Conservation (phyloP, 2,329 filamentous ascomycete species). For the Aquanectria penicillioides region DNA sequence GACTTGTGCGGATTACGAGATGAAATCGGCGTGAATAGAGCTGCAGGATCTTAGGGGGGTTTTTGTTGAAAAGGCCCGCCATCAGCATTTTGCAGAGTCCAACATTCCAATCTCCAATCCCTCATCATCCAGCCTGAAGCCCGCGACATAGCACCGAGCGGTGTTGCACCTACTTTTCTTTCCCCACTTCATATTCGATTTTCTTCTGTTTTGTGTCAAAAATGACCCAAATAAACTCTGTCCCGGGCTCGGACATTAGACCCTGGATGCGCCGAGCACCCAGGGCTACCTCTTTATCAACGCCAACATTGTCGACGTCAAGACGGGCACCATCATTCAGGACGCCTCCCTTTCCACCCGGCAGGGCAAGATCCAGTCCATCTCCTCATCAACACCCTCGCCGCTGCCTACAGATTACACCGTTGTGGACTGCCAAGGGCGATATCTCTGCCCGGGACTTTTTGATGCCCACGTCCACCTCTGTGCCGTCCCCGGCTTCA, state of each 20-base stretch:
- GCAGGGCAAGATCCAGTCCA: slow-evolving; percentile 46
- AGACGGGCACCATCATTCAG: slow-evolving; percentile 43
- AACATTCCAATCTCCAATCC: slow-evolving; percentile 11
- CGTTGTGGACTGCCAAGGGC: slow-evolving; percentile 36
- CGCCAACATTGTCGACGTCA: slow-evolving; percentile 55
- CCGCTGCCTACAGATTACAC: slow-evolving; percentile 3
- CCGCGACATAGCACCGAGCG: neutral
- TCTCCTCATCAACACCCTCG: slow-evolving; percentile 25
- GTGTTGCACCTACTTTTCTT: neutral
- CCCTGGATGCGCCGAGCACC: slow-evolving; percentile 32
- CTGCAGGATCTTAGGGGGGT: neutral
- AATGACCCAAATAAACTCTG: slow-evolving; percentile 13
- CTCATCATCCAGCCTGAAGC: neutral
- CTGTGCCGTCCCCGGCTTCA: slow-evolving; percentile 42
- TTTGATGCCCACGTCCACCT: slow-evolving; percentile 47
- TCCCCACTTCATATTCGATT: neutral
- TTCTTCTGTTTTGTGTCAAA: neutral
- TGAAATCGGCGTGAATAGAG: neutral
- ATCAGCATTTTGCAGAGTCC: neutral
- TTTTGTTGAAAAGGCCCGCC: slow-evolving; percentile 15
- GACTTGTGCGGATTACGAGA: neutral
- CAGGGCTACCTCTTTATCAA: slow-evolving; percentile 50
- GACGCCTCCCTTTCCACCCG: slow-evolving; percentile 47
- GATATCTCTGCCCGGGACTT: slow-evolving; percentile 43
- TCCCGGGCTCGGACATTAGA: slow-evolving; percentile 27